Evolutionary conservation across 1,284 basidiomycete genomes (phyloP).

Genomic region (Ceratobasidium theobromae): DNA sequence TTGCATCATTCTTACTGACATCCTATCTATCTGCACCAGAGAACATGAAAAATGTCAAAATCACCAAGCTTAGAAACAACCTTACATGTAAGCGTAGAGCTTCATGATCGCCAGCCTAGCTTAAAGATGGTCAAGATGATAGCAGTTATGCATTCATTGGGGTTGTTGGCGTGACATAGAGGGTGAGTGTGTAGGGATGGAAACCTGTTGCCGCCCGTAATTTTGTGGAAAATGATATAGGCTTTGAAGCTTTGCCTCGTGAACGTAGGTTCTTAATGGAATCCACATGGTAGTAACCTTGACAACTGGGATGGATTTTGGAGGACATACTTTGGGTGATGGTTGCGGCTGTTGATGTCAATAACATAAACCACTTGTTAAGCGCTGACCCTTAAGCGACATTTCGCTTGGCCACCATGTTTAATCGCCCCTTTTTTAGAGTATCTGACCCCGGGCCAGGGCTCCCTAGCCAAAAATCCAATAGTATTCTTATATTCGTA

Average conservation of each 20-base stretch:
- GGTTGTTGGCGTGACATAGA: constrained; percentile 10
- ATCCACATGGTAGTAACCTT: constrained; percentile 5
- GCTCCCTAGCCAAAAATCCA: background rate
- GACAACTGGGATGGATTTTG: too few species aligned
- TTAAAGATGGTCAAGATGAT: constrained; percentile 24
- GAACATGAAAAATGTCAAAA: constrained; percentile 12
- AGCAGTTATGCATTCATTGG: background rate
- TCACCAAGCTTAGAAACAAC: constrained; percentile 21
- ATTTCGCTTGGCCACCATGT: constrained; percentile 1
- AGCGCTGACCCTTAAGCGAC: background rate
- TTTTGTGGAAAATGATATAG: background rate
- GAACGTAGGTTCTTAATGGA: constrained; percentile 29
- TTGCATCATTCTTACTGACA: background rate
- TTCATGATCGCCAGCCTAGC: constrained; percentile 15
- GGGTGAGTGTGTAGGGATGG: constrained; percentile 21
- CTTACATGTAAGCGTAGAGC: background rate
- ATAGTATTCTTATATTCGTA: background rate
- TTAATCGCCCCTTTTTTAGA: constrained; percentile 14
- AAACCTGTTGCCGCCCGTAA: too few species aligned
- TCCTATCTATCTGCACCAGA: background rate
- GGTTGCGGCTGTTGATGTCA: background rate
- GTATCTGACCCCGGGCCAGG: constrained; percentile 7
- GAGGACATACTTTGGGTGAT: too few species aligned
- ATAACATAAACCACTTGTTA: background rate
- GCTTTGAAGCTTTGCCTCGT: constrained; percentile 16